Evolutionary conservation across 345 rosid species (phyloP), one percentile per base, ranked within the genome.

Genomic region (Balakata baccata): DNA sequence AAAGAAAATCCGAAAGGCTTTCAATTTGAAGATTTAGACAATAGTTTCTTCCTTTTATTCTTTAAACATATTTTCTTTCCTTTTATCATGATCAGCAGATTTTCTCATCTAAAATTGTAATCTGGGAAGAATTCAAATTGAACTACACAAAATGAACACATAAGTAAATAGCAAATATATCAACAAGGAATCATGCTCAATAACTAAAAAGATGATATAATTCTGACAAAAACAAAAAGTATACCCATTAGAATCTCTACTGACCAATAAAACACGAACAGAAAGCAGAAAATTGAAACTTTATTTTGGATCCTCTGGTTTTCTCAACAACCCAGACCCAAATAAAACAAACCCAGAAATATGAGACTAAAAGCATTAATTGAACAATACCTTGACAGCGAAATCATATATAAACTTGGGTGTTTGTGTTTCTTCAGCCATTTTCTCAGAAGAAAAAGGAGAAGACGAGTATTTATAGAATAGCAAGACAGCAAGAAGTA

Each of bases 331-430:
- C 45, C 22, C 61, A 69, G 37, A 69, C 45, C 45, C 8, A 57
- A 56, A 23, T 17, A 11, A 34, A 52, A 61, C 0, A 23, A 66
- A 49, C 54, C 56, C 11, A 46, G 16, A 20, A 11, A 0, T 3
- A 45, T 6, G 14, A 69, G 20, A 51, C 14, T n/a, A 37, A 4
- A 54, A 34, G 12, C 10, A 69, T 13, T 45, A 22, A 49, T 20
- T 16, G 54, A 72, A 49, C 17, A 20, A 10, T 56, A 93, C 98
- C 93, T 87, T 93, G 89, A 93, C 95, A 68, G 89, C 76, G 90
- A 93, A 88, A 76, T 89, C 90, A 82, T 85, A 89, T 61, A 93
- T 50, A 72, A 95, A 89, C 52, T 86, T 84, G 66, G 90, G 75
- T 23, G 82, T 51, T 47, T 80, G 81, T n/a, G n/a, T n/a, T n/a